Percentiles rank a stretch among this genome's conserved stretches.
phyloP scores from a whole-genome alignment of 192 early-diverging fungal genomes.

The Coemansia sp. region DNA sequence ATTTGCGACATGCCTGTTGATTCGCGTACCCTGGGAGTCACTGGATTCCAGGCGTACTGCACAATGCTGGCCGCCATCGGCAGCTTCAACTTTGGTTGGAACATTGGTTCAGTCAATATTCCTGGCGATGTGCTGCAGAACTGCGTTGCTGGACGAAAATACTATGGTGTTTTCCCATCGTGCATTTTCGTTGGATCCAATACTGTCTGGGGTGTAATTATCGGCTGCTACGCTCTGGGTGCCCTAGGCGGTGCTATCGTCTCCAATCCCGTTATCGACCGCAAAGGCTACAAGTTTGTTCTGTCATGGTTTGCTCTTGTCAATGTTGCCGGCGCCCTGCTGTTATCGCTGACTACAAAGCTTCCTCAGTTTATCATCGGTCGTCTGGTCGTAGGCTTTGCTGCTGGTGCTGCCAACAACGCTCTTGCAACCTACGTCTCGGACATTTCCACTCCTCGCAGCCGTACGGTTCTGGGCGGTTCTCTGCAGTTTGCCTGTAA shows the following conservation, averaged over 20 bases:
- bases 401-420: conserved; percentile 66
- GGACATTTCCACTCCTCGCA: conserved; percentile 71
- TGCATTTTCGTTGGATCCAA: conserved; percentile 46
- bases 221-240: conserved; percentile 63
- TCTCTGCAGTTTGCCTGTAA: conserved; percentile 76
- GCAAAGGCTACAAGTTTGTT: conserved; percentile 64
- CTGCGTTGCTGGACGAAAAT: conserved; percentile 54
- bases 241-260: conserved; percentile 67
- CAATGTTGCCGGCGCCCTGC: conserved; percentile 64
- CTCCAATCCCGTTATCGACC: conserved; percentile 60
- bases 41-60: conserved; percentile 52
- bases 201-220: conserved; percentile 60
- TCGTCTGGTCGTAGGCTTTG: conserved; percentile 71
- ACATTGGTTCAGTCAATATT: conserved; percentile 61
- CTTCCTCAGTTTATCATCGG: conserved; percentile 72
- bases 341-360: conserved; percentile 64
- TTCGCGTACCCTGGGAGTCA: conserved; percentile 48
- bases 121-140: conserved; percentile 60
- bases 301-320: conserved; percentile 71
- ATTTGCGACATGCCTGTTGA: conserved; percentile 40
- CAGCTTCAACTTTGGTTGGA: conserved; percentile 61
- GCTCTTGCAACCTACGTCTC: conserved; percentile 72
- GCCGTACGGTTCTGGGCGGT: conserved; percentile 71
- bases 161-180: conserved; percentile 50
- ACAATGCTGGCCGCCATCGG: conserved; percentile 53